phyloP scores from a whole-genome alignment of 176 grass and related monocot genomes.

The Alloteropsis semialata region DNA sequence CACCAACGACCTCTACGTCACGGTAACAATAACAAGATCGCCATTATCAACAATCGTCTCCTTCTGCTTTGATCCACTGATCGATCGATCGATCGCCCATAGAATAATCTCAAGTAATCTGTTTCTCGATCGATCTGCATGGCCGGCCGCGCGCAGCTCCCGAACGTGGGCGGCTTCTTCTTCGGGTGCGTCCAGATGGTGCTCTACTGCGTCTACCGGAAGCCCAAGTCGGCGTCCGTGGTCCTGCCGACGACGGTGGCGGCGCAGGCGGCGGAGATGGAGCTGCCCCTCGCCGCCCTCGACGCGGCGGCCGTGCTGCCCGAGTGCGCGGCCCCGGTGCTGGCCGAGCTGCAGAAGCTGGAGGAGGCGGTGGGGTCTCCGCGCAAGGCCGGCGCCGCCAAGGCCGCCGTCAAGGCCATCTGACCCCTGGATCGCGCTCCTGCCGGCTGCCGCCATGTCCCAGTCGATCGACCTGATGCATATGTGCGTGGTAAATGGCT shows the following conservation, averaged over 20 bases:
- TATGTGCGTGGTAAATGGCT: not conserved
- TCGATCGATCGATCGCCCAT: no score
- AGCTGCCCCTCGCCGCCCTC: constrained; percentile 31
- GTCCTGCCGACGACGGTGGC: constrained; percentile 14
- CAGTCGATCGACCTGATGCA: not conserved
- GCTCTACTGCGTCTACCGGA: constrained; percentile 69
- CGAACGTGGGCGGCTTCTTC: constrained; percentile 78
- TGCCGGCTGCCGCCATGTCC: no score
- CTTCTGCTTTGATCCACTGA: not conserved
- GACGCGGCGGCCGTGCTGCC: constrained; percentile 40
- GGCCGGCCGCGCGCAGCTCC: no score
- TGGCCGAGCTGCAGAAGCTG: constrained; percentile 62
- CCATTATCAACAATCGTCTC: not conserved
- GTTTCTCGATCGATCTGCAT: not conserved
- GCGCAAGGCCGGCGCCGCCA: constrained; percentile 44
- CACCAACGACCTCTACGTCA: constrained; percentile 66
- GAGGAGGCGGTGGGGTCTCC: constrained; percentile 41
- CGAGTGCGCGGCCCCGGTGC: constrained; percentile 46
- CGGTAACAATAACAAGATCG: constrained; percentile 16
- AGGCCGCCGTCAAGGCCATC: constrained; percentile 28
- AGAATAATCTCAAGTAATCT: no score
- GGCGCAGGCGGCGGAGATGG: constrained; percentile 26
- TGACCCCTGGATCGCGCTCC: not conserved
- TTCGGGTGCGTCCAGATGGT: constrained; percentile 75
- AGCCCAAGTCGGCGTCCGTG: constrained; percentile 19